These are phyloP conservation scores for Pulicaria dysenterica DNA, from an alignment of 129 eudicot species.

Conservation along the genomic window DNA sequence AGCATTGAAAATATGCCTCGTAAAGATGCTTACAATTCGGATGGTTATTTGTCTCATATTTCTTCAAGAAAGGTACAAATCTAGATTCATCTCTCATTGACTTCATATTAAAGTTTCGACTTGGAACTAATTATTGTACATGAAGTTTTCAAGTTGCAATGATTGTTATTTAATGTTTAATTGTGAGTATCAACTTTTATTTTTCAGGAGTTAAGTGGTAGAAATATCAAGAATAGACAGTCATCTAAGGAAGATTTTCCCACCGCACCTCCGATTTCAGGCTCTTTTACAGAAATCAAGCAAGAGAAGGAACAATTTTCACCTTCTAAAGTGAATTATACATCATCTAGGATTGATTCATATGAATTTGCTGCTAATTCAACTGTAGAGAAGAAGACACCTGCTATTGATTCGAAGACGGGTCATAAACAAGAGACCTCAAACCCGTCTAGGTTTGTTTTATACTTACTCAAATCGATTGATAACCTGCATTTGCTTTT, in stretches of 20 bases:
- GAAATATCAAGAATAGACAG: slow-evolving; percentile 40
- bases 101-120: neutral
- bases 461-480: neutral
- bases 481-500: too few species aligned
- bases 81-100: slow-evolving; percentile 2
- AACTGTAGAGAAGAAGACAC: slow-evolving; percentile 29
- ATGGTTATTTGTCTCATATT: slow-evolving; percentile 39
- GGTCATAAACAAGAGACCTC: slow-evolving; percentile 33
- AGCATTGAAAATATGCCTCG: slow-evolving; percentile 44
- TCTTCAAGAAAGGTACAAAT: slow-evolving; percentile 31
- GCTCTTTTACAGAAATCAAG: slow-evolving; percentile 47
- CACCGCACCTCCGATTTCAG: slow-evolving; percentile 77
- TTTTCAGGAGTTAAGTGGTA: slow-evolving; percentile 34
- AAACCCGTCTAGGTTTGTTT: slow-evolving; percentile 54
- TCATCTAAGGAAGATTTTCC: slow-evolving; percentile 62
- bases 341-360: slow-evolving; percentile 31
- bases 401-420: slow-evolving; percentile 25
- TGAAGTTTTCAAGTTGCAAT: neutral
- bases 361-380: slow-evolving; percentile 35
- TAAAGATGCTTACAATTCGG: slow-evolving; percentile 38
- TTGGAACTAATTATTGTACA: neutral
- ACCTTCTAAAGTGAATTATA: slow-evolving; percentile 28
- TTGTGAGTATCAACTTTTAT: neutral
- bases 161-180: too few species aligned
- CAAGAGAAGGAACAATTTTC: slow-evolving; percentile 38